Evolutionary conservation across 1,284 basidiomycete species (phyloP).

Genomic region (Naganishia sp.): DNA sequence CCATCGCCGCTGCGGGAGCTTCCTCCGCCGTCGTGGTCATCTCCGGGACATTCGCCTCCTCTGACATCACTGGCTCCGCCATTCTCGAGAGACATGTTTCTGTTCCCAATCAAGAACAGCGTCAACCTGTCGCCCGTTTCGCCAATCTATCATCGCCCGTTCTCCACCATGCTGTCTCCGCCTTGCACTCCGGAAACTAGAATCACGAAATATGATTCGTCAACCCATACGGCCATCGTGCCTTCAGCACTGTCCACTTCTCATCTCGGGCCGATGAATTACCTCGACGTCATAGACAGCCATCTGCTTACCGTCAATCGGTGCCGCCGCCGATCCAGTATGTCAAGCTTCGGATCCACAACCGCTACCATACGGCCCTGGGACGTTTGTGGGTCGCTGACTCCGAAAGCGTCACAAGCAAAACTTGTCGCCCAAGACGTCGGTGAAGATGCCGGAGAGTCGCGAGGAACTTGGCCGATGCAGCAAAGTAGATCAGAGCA

Average conservation of each 20-base stretch:
- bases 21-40: conserved; percentile 34
- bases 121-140: conserved; percentile 14
- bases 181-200: conserved; percentile 11
- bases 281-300: conserved; percentile 12
- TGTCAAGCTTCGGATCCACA: conserved; percentile 31
- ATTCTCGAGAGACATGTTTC: conserved; percentile 34
- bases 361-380: conserved; percentile 32
- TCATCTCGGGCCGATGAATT: background rate
- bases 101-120: conserved; percentile 25
- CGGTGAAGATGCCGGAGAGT: background rate
- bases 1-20: conserved; percentile 34
- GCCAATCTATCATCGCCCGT: conserved; percentile 9
- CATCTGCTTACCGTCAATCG: conserved; percentile 14
- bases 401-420: conserved; percentile 30
- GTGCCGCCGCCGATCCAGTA: conserved; percentile 26
- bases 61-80: conserved; percentile 31
- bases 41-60: conserved; percentile 33
- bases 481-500: conserved; percentile 1
- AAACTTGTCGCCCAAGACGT: conserved; percentile 7
- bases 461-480: background rate
- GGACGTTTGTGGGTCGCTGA: conserved; percentile 23
- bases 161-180: conserved; percentile 17
- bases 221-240: background rate
- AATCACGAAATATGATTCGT: background rate
- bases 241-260: conserved; percentile 20